Evolutionary conservation across 2,329 filamentous ascomycete genomes (phyloP).

Genomic region (Aureobasidium sp.): DNA sequence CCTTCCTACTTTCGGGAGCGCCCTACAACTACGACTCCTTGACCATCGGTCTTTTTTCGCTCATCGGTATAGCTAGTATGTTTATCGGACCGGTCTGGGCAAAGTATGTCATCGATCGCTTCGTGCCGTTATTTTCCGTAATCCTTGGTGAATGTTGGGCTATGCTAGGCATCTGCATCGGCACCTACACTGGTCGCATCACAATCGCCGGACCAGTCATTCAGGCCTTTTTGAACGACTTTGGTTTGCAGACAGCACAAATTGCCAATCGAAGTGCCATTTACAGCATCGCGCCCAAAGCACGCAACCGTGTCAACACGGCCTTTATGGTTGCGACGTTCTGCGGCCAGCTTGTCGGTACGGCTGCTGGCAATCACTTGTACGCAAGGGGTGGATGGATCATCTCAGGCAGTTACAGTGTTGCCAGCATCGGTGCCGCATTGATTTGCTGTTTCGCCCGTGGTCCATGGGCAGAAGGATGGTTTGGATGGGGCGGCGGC

Average conservation of each 20-base stretch:
- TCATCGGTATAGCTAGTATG: conserved; percentile 69
- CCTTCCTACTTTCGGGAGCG: conserved; percentile 64
- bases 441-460: conserved; percentile 39
- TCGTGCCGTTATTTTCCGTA: conserved; percentile 61
- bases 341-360: conserved; percentile 66
- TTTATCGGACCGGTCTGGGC: conserved; percentile 62
- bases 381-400: conserved; percentile 53
- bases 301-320: conserved; percentile 70
- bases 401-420: conserved; percentile 48
- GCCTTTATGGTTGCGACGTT: conserved; percentile 75
- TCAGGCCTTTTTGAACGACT: conserved; percentile 63
- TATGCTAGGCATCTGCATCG: conserved; percentile 56
- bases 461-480: conserved; percentile 51
- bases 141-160: conserved; percentile 54
- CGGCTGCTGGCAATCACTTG: conserved; percentile 46
- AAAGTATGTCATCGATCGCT: conserved; percentile 61
- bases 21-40: conserved; percentile 64
- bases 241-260: conserved; percentile 66
- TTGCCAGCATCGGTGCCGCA: conserved; percentile 47
- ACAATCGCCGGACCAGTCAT: conserved; percentile 65
- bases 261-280: conserved; percentile 67
- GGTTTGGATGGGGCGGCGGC: conserved; percentile 56
- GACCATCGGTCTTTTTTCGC: conserved; percentile 68
- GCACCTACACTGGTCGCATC: conserved; percentile 60
- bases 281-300: conserved; percentile 63